phyloP scores from a whole-genome alignment of 495 filamentous ascomycete genomes.

The Hypoxylon rickii region DNA sequence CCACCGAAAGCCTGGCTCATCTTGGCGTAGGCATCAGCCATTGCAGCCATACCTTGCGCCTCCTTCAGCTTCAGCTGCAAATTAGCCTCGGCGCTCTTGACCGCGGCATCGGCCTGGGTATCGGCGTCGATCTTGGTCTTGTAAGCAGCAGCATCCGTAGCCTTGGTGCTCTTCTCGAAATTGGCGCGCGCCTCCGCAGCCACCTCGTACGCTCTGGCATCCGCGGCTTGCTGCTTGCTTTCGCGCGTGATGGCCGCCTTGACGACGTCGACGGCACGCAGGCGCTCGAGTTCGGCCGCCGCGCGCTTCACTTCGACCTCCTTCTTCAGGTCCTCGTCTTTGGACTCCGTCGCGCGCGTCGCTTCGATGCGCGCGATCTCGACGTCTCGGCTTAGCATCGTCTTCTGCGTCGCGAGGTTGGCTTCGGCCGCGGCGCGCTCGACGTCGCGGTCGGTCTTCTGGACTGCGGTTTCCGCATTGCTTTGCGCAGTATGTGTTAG shows the following conservation, averaged over 20 bases:
- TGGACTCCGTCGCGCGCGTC: constrained; percentile 67
- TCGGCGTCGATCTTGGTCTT: constrained; percentile 47
- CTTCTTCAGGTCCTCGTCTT: constrained; percentile 76
- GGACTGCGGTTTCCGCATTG: constrained; percentile 76
- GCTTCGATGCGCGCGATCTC: constrained; percentile 73
- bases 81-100: constrained; percentile 66
- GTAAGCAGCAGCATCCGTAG: constrained; percentile 58
- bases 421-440: constrained; percentile 80
- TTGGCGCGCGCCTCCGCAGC: constrained; percentile 62
- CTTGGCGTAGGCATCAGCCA: constrained; percentile 75
- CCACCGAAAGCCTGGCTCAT: constrained; percentile 74
- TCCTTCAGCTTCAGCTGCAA: constrained; percentile 67
- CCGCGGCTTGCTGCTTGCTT: constrained; percentile 72
- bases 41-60: constrained; percentile 72
- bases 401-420: constrained; percentile 69
- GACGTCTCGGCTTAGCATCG: constrained; percentile 70
- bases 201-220: constrained; percentile 64
- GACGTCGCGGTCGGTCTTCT: constrained; percentile 79
- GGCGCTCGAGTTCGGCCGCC: constrained; percentile 75
- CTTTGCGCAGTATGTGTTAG: constrained; percentile 1
- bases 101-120: constrained; percentile 46
- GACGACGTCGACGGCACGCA: constrained; percentile 75
- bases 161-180: constrained; percentile 60
- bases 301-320: constrained; percentile 75
- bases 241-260: constrained; percentile 76